Evolutionary conservation across 306 rosid genomes (phyloP), one percentile per base, ranked within the genome.

Genomic region (Vigna reflexopilosa): DNA sequence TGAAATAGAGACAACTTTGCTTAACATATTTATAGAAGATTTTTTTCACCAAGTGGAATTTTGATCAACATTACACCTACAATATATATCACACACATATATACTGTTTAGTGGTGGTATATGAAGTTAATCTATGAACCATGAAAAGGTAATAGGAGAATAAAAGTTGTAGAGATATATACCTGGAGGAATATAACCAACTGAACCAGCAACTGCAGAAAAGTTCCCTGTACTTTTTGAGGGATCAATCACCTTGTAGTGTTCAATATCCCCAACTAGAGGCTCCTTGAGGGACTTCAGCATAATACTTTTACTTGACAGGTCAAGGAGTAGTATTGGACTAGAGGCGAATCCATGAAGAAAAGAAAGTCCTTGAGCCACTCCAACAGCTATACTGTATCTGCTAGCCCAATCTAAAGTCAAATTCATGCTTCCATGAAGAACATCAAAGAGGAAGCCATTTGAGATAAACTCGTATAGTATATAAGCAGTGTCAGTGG

Each of bases 171-270:
- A 68, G 49, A 83, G 76, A 61, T 72, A 59, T 87, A 77, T 54
- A 95, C 98, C 98, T 84, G 97, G 98, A 82, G 98, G 98, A 75
- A 95, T 87, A 76, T 92, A 95, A 77, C 99, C 99, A 51, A 91
- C 97, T 54, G 98, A 88, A 82, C 99, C 99, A 84, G 96, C 94
- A 56, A 95, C 87, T 12, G 88, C 88, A 16, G 94, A 95, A 64
- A 95, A 82, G 83, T 89, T 95, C 69, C 93, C 99, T 0, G 93
- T 88, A 85, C 97, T 93, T 84, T 83, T 95, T 32, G 96, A 85
- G 67, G 96, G 97, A 83, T 95, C 97, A 50, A 91, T 93, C 86
- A 93, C 89, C 81, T 89, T 93, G 58, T 84, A 84, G 68, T 89
- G 99, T 81, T 95, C 99, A 77, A 91, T 88, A 54, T 95, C 99